Evolutionary conservation across 2,329 filamentous ascomycete genomes (phyloP), one percentile per base, ranked within the genome.

Genomic region (Podosphaera fusca): DNA sequence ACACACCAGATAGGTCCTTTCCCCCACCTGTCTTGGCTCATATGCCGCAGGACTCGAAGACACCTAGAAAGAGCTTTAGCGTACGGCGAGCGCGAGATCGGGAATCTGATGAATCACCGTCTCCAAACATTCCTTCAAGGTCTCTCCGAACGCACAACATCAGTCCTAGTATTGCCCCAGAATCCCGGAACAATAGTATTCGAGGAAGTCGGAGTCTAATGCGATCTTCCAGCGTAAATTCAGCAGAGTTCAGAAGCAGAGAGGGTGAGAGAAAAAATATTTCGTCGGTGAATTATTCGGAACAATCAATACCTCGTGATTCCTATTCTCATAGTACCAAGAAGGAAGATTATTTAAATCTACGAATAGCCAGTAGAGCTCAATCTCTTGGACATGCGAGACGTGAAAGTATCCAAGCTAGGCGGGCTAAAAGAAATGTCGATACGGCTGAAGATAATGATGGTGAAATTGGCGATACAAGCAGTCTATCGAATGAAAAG

Each of bases 401-500:
- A 45, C 79, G 87, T 59, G 90, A 95, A 68, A 95, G 88, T 68
- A 94, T 95, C 57, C 90, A 95, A 70, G 86, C 85, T 51, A 79
- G 90, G 58, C 80, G 90, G 56, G 77, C 82, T 57, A 78, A 80
- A 56, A 77, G 86, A 63, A 83, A 84, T 58, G 75, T 77, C 12
- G 85, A 92, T 63, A 84, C 95, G 1, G 85, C 85, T 0, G 90
- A 96, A 68, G 92, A 95, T 70, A 94, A 88, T 0, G 87, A 94
- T 65, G 78, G 82, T 54, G 88, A 95, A 58, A 71, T 87, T 33
- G 79, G 76, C 21, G 77, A 80, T 58, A 73, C 74, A 38, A 81
- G 78, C 58, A 77, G 78, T 2, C 69, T 75, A 34, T 82, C 80
- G 7, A 79, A 75, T 1, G 80, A 83, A 46, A 72, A 77, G 31